phyloP scores from a whole-genome alignment of 108 stramenopile species.

The Nitzschia sp. region DNA sequence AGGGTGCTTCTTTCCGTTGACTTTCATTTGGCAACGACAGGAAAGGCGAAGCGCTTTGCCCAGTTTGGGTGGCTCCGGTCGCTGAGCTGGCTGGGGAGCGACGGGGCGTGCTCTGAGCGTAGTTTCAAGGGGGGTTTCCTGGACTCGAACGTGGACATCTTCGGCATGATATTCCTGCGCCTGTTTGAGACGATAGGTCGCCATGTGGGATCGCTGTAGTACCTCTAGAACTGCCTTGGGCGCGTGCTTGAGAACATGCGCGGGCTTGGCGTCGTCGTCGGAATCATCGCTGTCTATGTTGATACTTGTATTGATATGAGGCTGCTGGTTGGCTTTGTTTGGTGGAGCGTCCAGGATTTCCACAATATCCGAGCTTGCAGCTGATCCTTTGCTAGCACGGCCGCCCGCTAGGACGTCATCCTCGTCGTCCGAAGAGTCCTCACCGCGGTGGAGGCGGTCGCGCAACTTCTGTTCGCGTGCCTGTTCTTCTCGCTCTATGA shows the following conservation, averaged over 20 bases:
- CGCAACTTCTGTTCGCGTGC: background rate
- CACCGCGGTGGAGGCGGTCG: background rate
- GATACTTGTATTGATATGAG: background rate
- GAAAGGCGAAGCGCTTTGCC: background rate
- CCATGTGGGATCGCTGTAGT: slow-evolving; percentile 20
- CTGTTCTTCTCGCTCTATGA: background rate
- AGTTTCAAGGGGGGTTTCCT: background rate
- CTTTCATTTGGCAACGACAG: slow-evolving; percentile 15
- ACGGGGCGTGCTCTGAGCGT: background rate
- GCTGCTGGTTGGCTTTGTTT: no score
- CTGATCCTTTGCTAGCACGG: no score
- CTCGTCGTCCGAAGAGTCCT: background rate
- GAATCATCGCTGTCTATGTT: slow-evolving; percentile 1
- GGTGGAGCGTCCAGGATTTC: background rate
- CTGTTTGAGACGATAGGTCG: slow-evolving; percentile 21
- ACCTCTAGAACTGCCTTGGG: slow-evolving; percentile 10
- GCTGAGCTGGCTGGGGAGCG: background rate
- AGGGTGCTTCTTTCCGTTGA: slow-evolving; percentile 7
- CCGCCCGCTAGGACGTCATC: background rate
- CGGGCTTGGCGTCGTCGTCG: slow-evolving; percentile 11
- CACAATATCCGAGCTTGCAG: background rate
- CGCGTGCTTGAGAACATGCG: background rate
- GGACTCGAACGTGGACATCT: slow-evolving; percentile 37
- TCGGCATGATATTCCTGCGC: slow-evolving; percentile 64
- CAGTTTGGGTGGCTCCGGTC: background rate